phyloP scores from a whole-genome alignment of 768 basidiomycete genomes.

The Leccinum subgranulosum region DNA sequence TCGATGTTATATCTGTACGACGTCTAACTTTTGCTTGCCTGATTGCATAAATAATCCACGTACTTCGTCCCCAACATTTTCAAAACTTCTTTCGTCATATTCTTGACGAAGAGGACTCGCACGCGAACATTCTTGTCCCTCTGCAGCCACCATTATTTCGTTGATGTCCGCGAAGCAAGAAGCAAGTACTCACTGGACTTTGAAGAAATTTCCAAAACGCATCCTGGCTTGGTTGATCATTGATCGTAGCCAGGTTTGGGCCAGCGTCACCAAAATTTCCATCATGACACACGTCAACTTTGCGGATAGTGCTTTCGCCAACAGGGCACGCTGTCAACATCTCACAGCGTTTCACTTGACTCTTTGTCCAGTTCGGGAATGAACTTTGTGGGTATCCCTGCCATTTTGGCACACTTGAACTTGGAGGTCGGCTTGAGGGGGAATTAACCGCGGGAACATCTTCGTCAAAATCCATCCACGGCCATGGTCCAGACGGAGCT shows the following conservation, averaged over 20 bases:
- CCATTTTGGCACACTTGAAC: constrained; percentile 12
- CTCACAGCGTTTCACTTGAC: constrained; percentile 28
- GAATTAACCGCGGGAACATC: constrained; percentile 11
- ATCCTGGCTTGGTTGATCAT: constrained; percentile 13
- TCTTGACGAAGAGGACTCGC: constrained; percentile 49
- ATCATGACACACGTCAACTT: constrained; percentile 20
- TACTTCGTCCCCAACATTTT: constrained; percentile 58
- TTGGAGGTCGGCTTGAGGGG: not conserved
- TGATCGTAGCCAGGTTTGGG: not conserved
- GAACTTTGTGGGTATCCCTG: constrained; percentile 27
- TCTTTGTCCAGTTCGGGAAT: constrained; percentile 33
- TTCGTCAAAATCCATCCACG: constrained; percentile 39
- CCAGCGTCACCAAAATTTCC: constrained; percentile 8
- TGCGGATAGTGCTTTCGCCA: constrained; percentile 17
- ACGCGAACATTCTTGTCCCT: constrained; percentile 38
- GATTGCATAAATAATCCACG: constrained; percentile 1
- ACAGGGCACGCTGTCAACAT: constrained; percentile 25
- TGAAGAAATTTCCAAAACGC: constrained; percentile 35
- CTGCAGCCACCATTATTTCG: constrained; percentile 8
- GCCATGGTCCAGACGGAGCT: constrained; percentile 41
- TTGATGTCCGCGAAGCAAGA: not conserved
- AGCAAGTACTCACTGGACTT: constrained; percentile 31
- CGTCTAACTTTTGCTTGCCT: not conserved
- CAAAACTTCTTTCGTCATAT: constrained; percentile 47
- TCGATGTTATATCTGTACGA: constrained; percentile 47